Evolutionary conservation across 495 filamentous ascomycete genomes (phyloP).

Genomic region (Trypethelium eluteriae): DNA sequence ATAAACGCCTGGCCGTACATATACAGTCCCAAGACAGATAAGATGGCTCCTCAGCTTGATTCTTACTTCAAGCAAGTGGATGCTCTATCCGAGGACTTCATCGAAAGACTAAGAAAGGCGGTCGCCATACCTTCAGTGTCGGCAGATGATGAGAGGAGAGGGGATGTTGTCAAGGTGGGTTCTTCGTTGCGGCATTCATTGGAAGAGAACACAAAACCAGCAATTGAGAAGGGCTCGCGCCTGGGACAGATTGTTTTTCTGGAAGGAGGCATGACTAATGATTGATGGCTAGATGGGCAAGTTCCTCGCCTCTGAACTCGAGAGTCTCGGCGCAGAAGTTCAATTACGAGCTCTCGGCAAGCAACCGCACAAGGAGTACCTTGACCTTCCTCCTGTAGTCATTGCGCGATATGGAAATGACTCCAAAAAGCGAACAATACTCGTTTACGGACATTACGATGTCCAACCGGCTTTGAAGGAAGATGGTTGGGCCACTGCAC

Average conservation of each 20-base stretch:
- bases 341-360: conserved; percentile 76
- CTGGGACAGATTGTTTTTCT: too few species aligned
- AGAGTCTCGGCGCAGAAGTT: conserved; percentile 73
- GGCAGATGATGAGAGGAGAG: conserved; percentile 76
- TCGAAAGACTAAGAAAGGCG: conserved; percentile 81
- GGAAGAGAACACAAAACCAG: not conserved
- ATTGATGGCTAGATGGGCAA: conserved; percentile 65
- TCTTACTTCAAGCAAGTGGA: conserved; percentile 56
- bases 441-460: conserved; percentile 98
- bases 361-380: conserved; percentile 80
- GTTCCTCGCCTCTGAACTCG: conserved; percentile 76
- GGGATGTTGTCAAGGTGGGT: conserved; percentile 70
- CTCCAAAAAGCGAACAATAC: conserved; percentile 82
- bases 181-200: not conserved
- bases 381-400: conserved; percentile 87
- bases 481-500: conserved; percentile 95
- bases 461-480: conserved; percentile 90
- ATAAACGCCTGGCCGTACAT: conserved; percentile 32
- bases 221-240: not conserved
- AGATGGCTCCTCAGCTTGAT: conserved; percentile 37
- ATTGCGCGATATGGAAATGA: conserved; percentile 87
- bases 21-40: conserved; percentile 27
- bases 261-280: not conserved
- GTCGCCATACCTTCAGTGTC: conserved; percentile 96
- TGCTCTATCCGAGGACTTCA: conserved; percentile 68